Base-by-base conservation (phyloP, 768 basidiomycete genomes). In the Sutorius australiensis region DNA sequence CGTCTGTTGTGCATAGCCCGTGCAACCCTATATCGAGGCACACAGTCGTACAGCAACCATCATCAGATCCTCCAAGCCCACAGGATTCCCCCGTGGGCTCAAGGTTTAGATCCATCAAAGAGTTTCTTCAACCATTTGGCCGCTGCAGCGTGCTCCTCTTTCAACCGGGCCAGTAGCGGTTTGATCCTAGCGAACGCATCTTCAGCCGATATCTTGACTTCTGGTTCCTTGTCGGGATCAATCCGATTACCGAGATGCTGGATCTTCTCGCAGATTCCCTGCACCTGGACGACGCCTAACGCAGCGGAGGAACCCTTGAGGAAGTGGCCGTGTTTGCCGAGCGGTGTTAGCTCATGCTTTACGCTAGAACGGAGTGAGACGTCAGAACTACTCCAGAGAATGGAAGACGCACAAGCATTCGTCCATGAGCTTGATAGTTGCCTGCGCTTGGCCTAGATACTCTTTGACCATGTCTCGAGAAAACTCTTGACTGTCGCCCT, bases 291-390 rank as follows among this genome's bases (percentile, higher is more conserved):
- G 30, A 95, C 81, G 27, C 97, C 95, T 41, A 99, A 79, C 3
- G 95, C 92, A 28, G 95, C 95, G 12, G 94, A 95, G 3, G 95
- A 98, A 43, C 95, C 95, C 71, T 98, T 99, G 66, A 98, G 83
- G 73, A 91, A 99, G 72, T 99, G 95, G 0, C 95, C 97, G 10
- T 88, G 77, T 16, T 75, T 72, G 3, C 89, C 87, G 16, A 99
- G 81, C 50, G 79, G 67, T 10, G 63, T 59, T 10, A 95, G 80
- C 59, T 94, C 79, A 56, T 83, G 79, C 21, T 62, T 68, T 36
- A 62, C 61, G 56, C 89, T 92, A 67, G 45, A 17, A 32, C 32
- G 30, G 42, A 34, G 42, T 67, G 48, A 59, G 58, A 54, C 53
- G 41, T 58, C 42, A 47, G 45, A 13, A 28, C 50, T 38, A 57